Evolutionary conservation across 1,139 yeast species (phyloP).

Genomic region (Candida sp.): DNA sequence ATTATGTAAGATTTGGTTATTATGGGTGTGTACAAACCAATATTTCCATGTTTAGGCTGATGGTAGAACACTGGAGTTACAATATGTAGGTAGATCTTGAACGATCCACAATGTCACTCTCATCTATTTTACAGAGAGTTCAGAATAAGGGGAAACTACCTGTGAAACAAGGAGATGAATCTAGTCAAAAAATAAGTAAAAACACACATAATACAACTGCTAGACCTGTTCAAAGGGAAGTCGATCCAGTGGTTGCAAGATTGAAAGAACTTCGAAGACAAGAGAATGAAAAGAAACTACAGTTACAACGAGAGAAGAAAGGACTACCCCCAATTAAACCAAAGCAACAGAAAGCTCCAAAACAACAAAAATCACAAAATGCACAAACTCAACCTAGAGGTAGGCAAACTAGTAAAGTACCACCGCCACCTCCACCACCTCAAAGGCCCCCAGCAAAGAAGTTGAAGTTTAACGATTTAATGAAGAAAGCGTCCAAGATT

Average conservation of each 20-base stretch:
- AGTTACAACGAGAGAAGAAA: constrained; percentile 26
- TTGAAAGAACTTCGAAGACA: constrained; percentile 62
- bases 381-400: constrained; percentile 3
- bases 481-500: constrained; percentile 66
- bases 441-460: constrained; percentile 33
- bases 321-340: constrained; percentile 26
- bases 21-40: background rate
- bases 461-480: constrained; percentile 60
- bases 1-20: background rate
- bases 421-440: constrained; percentile 4
- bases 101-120: constrained; percentile 13
- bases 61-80: background rate
- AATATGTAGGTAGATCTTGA: background rate
- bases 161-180: background rate
- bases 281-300: constrained; percentile 47
- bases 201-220: background rate
- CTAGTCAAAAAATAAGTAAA: background rate
- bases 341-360: constrained; percentile 6
- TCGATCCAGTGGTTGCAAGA: constrained; percentile 57
- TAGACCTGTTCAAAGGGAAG: constrained; percentile 9
- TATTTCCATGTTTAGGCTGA: background rate
- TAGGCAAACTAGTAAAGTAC: constrained; percentile 4
- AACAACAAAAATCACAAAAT: constrained; percentile 4
- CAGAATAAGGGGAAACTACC: constrained; percentile 28
- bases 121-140: constrained; percentile 27